Evolutionary conservation across 148 eudicot genomes (phyloP).

Genomic region (Amaranthus cruentus): DNA sequence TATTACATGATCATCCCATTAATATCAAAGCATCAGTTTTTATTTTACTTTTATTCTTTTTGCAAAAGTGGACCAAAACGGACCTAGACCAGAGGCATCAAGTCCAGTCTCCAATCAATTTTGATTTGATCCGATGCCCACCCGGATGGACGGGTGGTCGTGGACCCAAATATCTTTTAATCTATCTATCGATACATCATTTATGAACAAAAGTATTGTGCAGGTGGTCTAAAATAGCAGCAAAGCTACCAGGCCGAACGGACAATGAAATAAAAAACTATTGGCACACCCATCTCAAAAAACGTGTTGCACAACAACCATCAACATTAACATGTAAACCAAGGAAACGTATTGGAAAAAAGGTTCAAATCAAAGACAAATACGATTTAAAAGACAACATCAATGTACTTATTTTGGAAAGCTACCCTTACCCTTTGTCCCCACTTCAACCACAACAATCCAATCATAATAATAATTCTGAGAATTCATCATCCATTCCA

Average conservation of each 20-base stretch:
- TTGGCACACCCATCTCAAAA: slow-evolving; percentile 34
- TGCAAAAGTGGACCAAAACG: too few species aligned
- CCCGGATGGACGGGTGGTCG: too few species aligned
- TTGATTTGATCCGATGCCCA: too few species aligned
- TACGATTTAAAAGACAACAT: not conserved
- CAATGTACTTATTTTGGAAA: not conserved
- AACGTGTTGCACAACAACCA: slow-evolving; percentile 1
- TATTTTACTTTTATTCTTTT: too few species aligned
- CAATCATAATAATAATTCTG: not conserved
- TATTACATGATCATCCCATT: too few species aligned
- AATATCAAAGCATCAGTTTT: too few species aligned
- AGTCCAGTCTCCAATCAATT: too few species aligned
- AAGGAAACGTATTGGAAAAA: not conserved
- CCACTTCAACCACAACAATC: not conserved
- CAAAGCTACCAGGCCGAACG: slow-evolving; percentile 33
- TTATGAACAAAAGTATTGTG: not conserved
- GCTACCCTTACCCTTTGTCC: not conserved
- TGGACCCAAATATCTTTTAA: not conserved
- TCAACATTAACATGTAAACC: not conserved
- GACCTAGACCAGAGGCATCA: too few species aligned
- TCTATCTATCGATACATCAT: not conserved
- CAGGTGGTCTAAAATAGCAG: slow-evolving; percentile 43
- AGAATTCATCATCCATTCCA: not conserved
- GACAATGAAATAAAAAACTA: slow-evolving; percentile 39
- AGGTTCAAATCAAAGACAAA: not conserved